phyloP scores from a whole-genome alignment of 2,329 filamentous ascomycete species.

The Blastomyces silverae region DNA sequence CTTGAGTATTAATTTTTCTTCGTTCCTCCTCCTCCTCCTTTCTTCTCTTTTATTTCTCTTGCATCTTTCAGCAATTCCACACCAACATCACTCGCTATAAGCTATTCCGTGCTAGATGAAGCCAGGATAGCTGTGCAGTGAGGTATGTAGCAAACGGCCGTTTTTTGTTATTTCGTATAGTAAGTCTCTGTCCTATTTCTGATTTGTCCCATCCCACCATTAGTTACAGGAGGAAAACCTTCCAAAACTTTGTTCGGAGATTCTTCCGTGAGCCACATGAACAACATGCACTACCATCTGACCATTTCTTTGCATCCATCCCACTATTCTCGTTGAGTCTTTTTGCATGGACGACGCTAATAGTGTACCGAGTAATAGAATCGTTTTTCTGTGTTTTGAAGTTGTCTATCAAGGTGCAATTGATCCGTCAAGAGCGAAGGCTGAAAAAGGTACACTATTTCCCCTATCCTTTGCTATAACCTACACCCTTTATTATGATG shows the following conservation, averaged over 20 bases:
- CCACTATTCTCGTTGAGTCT: constrained; percentile 19
- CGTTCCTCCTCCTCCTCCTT: constrained; percentile 3
- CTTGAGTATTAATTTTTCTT: constrained; percentile 19
- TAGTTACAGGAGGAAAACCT: constrained; percentile 48
- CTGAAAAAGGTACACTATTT: neutral
- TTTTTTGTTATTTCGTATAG: neutral
- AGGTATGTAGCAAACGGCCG: neutral
- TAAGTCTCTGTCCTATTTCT: neutral
- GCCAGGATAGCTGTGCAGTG: neutral
- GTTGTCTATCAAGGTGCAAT: neutral
- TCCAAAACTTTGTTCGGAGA: constrained; percentile 50
- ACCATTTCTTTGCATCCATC: constrained; percentile 23
- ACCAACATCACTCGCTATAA: neutral
- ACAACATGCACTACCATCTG: constrained; percentile 60
- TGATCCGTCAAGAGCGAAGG: neutral
- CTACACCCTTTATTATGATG: constrained; percentile 37
- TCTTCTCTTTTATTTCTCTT: neutral
- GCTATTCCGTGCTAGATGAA: neutral
- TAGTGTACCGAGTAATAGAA: neutral
- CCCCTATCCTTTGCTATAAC: constrained; percentile 8
- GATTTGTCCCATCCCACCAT: constrained; percentile 6
- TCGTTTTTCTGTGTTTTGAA: constrained; percentile 1
- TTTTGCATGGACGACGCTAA: constrained; percentile 13
- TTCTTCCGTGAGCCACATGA: constrained; percentile 48
- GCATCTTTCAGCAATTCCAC: neutral